Evolutionary conservation across 2,329 filamentous ascomycete genomes (phyloP).

Genomic region (Cryphonectria nitschkei): DNA sequence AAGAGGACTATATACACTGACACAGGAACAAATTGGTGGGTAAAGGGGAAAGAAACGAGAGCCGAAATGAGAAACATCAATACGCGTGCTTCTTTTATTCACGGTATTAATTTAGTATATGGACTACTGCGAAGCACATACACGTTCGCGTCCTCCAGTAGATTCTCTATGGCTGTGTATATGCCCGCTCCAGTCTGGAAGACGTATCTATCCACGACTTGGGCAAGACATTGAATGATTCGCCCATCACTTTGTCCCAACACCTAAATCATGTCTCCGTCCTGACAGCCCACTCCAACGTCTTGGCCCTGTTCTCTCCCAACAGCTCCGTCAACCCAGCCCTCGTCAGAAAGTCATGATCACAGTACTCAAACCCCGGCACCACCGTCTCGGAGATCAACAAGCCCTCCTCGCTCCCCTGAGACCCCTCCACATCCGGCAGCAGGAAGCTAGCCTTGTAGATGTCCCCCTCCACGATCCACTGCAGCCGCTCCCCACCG

Average conservation of each 20-base stretch:
- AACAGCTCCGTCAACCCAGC: constrained; percentile 57
- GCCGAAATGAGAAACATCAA: not conserved
- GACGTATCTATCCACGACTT: not conserved
- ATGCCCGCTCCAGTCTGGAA: not conserved
- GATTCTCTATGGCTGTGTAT: not conserved
- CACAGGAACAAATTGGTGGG: not conserved
- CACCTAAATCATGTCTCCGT: constrained; percentile 11
- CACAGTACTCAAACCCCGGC: constrained; percentile 68
- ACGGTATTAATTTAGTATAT: not conserved
- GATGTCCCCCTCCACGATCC: constrained; percentile 70
- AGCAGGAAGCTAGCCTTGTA: constrained; percentile 68
- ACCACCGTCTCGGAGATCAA: constrained; percentile 71
- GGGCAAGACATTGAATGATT: not conserved
- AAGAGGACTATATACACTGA: not conserved
- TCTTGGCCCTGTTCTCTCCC: constrained; percentile 50
- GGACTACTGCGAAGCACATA: not conserved
- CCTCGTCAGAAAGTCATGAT: constrained; percentile 67
- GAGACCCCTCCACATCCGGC: constrained; percentile 42
- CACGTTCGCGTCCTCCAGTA: not conserved
- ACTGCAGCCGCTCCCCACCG: constrained; percentile 65
- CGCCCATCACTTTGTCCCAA: not conserved
- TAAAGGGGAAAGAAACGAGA: not conserved
- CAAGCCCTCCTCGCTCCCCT: constrained; percentile 50
- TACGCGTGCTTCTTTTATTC: not conserved
- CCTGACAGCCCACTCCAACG: constrained; percentile 52